Conservation (phyloP, 2,329 filamentous ascomycete genomes). For the Talaromyces sp. region DNA sequence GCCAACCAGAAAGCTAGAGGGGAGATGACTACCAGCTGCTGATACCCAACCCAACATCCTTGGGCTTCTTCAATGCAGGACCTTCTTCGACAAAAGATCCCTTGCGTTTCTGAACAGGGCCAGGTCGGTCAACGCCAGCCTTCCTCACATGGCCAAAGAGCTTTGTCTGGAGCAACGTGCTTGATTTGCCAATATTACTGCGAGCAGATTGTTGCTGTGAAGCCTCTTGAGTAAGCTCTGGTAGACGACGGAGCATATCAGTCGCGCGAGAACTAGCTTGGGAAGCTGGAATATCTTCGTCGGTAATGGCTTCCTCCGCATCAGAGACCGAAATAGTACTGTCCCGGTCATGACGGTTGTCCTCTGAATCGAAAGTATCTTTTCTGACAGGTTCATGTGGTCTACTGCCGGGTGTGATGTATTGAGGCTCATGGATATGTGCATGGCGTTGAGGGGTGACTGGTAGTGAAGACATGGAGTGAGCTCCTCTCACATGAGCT, state of each 20-base stretch:
- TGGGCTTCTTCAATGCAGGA: slow-evolving; percentile 49
- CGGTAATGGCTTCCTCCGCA: slow-evolving; percentile 51
- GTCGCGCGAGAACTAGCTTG: slow-evolving; percentile 76
- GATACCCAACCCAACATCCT: slow-evolving; percentile 57
- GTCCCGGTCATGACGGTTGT: slow-evolving; percentile 60
- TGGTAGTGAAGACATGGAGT: slow-evolving; percentile 81
- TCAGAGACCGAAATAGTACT: slow-evolving; percentile 76
- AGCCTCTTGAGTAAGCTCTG: slow-evolving; percentile 40
- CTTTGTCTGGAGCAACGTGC: slow-evolving; percentile 57
- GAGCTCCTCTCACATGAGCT: slow-evolving; percentile 57
- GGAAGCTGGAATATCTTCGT: slow-evolving; percentile 67
- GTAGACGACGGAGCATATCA: slow-evolving; percentile 65
- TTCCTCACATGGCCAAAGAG: slow-evolving; percentile 63
- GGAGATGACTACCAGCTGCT: slow-evolving; percentile 37
- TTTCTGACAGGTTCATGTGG: slow-evolving; percentile 42
- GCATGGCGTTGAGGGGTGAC: slow-evolving; percentile 65
- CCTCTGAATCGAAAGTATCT: slow-evolving; percentile 27
- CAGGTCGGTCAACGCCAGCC: slow-evolving; percentile 40
- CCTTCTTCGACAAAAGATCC: slow-evolving; percentile 36
- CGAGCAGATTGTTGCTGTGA: slow-evolving; percentile 20
- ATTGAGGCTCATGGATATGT: slow-evolving; percentile 48
- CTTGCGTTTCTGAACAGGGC: slow-evolving; percentile 38
- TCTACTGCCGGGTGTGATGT: slow-evolving; percentile 60
- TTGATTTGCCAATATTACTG: slow-evolving; percentile 41
- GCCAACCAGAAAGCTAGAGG: slow-evolving; percentile 23